Conservation (phyloP, 805 yeast genomes). For the Scheffersomyces lignosus region DNA sequence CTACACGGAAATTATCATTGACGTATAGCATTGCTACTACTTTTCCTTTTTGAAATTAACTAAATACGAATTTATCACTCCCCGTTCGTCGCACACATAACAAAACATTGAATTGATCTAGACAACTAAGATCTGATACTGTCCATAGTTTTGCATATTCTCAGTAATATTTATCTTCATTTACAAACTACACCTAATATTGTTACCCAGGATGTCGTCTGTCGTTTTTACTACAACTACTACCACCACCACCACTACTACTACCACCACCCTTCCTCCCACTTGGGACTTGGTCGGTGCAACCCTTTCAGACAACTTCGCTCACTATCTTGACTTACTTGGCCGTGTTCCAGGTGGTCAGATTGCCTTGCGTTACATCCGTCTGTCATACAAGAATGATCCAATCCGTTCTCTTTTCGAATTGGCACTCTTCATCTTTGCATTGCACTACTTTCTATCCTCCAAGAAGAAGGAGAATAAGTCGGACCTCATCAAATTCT, state of each 20-base stretch:
- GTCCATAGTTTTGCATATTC: too few species aligned
- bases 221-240: conserved; percentile 11
- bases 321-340: conserved; percentile 34
- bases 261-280: conserved; percentile 34
- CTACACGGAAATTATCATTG: too few species aligned
- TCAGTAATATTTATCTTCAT: too few species aligned
- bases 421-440: conserved; percentile 72
- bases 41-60: too few species aligned
- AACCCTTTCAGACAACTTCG: conserved; percentile 33
- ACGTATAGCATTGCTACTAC: too few species aligned
- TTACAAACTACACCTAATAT: too few species aligned
- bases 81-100: too few species aligned
- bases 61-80: too few species aligned
- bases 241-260: conserved; percentile 26
- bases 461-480: conserved; percentile 76
- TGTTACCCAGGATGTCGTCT: too few species aligned
- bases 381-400: conserved; percentile 87
- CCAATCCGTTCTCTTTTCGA: conserved; percentile 89
- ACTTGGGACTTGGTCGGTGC: conserved; percentile 36
- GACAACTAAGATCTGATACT: too few species aligned
- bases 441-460: conserved; percentile 77
- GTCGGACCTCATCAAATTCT: conserved; percentile 62
- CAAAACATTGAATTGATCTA: too few species aligned
- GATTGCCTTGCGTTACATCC: conserved; percentile 66
- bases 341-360: conserved; percentile 56